Evolutionary conservation across 345 rosid genomes (phyloP), one percentile per base, ranked within the genome.

Genomic region (Salix suchowensis): DNA sequence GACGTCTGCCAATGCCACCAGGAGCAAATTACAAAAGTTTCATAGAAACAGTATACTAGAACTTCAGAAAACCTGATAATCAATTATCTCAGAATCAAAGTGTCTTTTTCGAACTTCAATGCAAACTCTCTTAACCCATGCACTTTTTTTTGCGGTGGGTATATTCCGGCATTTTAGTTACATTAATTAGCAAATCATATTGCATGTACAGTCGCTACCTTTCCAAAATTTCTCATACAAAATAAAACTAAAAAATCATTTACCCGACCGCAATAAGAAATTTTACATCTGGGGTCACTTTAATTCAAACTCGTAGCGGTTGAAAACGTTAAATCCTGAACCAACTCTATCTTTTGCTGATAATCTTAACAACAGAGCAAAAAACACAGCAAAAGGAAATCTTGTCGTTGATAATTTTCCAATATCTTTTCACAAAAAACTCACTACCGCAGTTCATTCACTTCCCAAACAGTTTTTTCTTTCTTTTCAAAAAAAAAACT

Each of bases 81-180:
- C 90, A 72, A 93, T 77, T n/a, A 96, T 96, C 88, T 96, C 96
- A 0, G 97, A 88, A 40, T 80, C 96, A 48, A 95, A 81, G 82
- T 91, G 98, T 72, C 97, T 89, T 82, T 93, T 30, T 30, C 98
- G 82, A 96, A 96, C 87, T 96, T 96, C 91, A 96, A 55, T 1
- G 93, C 84, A 18, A 88, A 86, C 74, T 96, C 85, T 62, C 89
- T 84, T 24, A 91, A 88, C 83, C 93, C 97, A 37, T 91, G 93
- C 50, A 93, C 99, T 86, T 96, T 91, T 52, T 93, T 84, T 75
- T 93, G 98, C 24, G 98, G 99, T 26, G 97, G 99, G 78, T 93
- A 89, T 82, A 92, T 89, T 54, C 97, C 98, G 90, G 79, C 71
- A 77, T 64, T 77, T 50, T 75, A 55, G 62, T 55, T n/a, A 9